phyloP scores from a whole-genome alignment of 768 basidiomycete genomes.

The Tulasnella sp. region DNA sequence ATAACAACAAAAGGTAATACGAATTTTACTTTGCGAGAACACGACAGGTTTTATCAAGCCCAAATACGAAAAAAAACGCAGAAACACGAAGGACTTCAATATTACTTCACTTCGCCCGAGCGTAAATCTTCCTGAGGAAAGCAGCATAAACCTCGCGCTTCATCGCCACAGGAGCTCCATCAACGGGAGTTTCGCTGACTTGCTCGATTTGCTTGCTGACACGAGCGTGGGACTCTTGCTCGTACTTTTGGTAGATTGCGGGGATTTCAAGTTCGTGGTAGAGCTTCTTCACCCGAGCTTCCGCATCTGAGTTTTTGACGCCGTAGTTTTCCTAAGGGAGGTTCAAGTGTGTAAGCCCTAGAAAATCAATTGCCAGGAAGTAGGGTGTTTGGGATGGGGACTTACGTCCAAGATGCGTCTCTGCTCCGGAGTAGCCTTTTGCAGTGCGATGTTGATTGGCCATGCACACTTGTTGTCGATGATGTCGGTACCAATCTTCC shows the following conservation, averaged over 20 bases:
- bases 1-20: not conserved
- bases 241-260: constrained; percentile 65
- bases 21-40: not conserved
- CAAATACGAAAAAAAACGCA: not conserved
- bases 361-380: not conserved
- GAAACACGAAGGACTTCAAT: not conserved
- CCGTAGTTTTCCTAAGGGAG: constrained; percentile 64
- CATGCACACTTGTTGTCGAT: constrained; percentile 98
- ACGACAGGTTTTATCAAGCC: not conserved
- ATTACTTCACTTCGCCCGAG: constrained; percentile 41
- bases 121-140: constrained; percentile 84
- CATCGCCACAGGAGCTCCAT: constrained; percentile 30
- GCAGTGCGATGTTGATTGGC: constrained; percentile 84
- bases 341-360: constrained; percentile 33
- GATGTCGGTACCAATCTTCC: constrained; percentile 97
- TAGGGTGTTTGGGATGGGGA: not conserved
- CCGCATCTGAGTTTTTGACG: constrained; percentile 46
- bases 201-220: constrained; percentile 61
- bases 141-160: constrained; percentile 67
- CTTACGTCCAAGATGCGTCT: constrained; percentile 39
- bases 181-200: constrained; percentile 49
- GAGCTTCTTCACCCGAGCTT: constrained; percentile 56
- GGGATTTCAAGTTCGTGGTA: constrained; percentile 65
- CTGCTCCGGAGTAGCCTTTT: constrained; percentile 35
- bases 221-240: constrained; percentile 59